Evolutionary conservation across 345 rosid genomes (phyloP).

Genomic region (Eucalyptus regnans): DNA sequence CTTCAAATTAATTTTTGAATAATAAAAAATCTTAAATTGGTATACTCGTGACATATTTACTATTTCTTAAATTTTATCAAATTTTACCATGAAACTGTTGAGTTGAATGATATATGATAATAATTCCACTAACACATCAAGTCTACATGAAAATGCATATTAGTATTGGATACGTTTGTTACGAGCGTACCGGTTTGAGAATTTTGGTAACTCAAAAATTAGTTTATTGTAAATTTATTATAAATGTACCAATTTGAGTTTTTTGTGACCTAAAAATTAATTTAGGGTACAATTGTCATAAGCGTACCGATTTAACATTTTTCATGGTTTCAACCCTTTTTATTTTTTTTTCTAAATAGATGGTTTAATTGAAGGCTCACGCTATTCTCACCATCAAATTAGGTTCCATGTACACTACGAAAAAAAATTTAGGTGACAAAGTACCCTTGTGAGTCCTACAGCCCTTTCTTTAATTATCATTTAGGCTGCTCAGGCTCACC

Average conservation of each 20-base stretch:
- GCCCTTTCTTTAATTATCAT: neutral
- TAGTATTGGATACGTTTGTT: accelerated
- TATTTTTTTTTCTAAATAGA: too few species aligned
- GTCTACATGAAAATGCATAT: too few species aligned
- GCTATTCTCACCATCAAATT: neutral
- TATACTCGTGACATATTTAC: accelerated
- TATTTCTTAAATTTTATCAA: too few species aligned
- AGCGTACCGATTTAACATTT: accelerated
- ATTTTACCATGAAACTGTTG: accelerated
- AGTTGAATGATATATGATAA: too few species aligned
- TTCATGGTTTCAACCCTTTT: too few species aligned
- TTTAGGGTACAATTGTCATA: too few species aligned
- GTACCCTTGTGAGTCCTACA: neutral
- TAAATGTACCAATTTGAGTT: accelerated
- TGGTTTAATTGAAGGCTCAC: neutral
- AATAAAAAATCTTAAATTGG: accelerated
- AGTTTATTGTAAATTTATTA: accelerated
- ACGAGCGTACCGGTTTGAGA: accelerated
- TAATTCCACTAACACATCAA: too few species aligned
- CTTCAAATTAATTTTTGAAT: accelerated
- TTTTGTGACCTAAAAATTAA: too few species aligned
- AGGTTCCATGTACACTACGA: accelerated
- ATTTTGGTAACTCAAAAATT: accelerated
- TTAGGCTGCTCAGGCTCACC: neutral
- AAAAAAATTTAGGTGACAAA: neutral